Evolutionary conservation across 1,139 yeast genomes (phyloP), one percentile per base, ranked within the genome.

Genomic region (Debaryomyces robertsiae): DNA sequence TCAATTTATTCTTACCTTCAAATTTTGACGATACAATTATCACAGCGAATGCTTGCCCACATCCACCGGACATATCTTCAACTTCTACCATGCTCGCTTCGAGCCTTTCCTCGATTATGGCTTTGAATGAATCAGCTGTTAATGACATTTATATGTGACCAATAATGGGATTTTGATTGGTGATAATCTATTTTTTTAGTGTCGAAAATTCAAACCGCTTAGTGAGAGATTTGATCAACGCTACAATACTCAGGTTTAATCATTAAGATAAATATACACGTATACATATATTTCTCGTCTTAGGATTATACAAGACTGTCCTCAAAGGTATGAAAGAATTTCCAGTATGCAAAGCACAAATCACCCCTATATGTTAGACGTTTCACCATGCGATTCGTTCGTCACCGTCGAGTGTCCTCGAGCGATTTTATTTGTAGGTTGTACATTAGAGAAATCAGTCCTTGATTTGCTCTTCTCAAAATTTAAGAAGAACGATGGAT

Each of bases 11-110:
- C 66, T 90, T 88, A 22, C 95, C 95, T 46, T 72, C 65, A 62
- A 93, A 93, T 29, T 74, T 35, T 4, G 60, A 51, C 9, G 93
- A 83, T 14, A 93, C 97, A 18, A 94, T 91, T 2, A 87, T 77
- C 29, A 90, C 89, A 4, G 89, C 91, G 63, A 84, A 85, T 3
- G 94, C 93, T 57, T 85, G 94, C 3, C 95, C 95, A 59, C 95
- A 85, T 0, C 95, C 95, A 6, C 95, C 90, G 30, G 88, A 81
- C 77, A 83, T 80, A 46, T 79, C 84, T 51, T 81, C 84, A 3
- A 82, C 87, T 52, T 79, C 80, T 3, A 79, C 86, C 42, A 79
- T 68, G 1, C 60, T 52, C 2, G 85, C 83, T 22, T 67, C 61
- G 17, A 81, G 67, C 39, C 81, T 62, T n/a, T 75, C 73, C 44